Base-by-base conservation (phyloP, 768 basidiomycete genomes). In the Coprinopsis strossmayeri region DNA sequence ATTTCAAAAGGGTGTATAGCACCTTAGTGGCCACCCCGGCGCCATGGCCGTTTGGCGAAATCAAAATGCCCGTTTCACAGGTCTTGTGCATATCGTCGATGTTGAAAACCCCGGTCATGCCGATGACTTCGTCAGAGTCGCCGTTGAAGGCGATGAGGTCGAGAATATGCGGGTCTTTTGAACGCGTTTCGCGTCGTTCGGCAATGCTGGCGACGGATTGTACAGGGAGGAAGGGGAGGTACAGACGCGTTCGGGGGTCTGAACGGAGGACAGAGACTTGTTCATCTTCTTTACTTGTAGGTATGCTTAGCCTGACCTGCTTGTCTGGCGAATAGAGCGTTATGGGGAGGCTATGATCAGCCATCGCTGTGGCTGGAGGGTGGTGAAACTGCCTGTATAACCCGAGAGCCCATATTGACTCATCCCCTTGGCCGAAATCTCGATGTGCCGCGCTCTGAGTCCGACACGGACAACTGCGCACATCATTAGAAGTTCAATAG, bases 51-150 rank as follows among this genome's bases (percentile, higher is more conserved):
- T 68, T 63, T 3, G 70, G 67, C 20, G 55, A 51, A 40, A 76
- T 50, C n/a, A 71, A 46, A 49, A 76, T 68, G 10, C 74, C 73
- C 1, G 59, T 58, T 51, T 75, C 70, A 52, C 71, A 71, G 9
- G 67, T 66, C 3, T 50, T 50, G 50, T 68, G 56, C 7, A 28
- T 35, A 5, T 59, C 58, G 48, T 73, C 64, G 51, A 74, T 58
- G 30, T 69, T 58, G 54, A 69, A 68, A 41, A 69, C 54, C 2
- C 66, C 68, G 3, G 65, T 63, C 42, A 57, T 55, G 1, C 75
- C 74, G 5, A 59, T 69, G 50, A 68, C 68, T 27, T 52, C 50
- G 11, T 50, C 50, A 4, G 48, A 43, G 7, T 58, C 64, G n/a
- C 63, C 57, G n/a, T 56, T 47, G 54, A 66, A 61, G 40, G 73